Conservation (phyloP, 225 moss, liverwort and hornwort species). For the Rhytidiadelphus loreus region DNA sequence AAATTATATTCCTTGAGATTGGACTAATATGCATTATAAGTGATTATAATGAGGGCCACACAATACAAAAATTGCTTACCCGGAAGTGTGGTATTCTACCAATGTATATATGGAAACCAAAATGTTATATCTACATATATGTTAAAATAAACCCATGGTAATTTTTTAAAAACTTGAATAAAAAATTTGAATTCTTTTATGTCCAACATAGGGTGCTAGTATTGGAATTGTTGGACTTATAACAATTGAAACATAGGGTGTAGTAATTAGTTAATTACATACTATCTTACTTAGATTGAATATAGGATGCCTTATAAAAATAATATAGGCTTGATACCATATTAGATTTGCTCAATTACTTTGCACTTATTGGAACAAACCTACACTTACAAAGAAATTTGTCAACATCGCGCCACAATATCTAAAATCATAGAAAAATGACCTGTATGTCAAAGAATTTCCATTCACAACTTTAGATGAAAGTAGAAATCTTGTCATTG, state of each 20-base stretch:
- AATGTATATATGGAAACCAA: background rate
- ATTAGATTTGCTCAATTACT: background rate
- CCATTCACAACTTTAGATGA: no score
- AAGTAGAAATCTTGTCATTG: background rate
- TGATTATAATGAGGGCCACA: no score
- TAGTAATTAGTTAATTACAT: background rate
- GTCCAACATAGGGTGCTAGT: no score
- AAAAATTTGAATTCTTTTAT: background rate
- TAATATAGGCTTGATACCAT: background rate
- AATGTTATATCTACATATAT: background rate
- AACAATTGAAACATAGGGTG: background rate
- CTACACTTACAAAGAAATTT: background rate
- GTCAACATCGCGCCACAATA: background rate
- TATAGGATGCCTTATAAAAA: background rate
- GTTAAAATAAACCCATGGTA: background rate
- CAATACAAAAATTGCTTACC: no score
- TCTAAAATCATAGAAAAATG: background rate
- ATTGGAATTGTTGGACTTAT: background rate
- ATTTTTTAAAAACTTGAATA: background rate
- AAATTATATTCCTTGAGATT: no score
- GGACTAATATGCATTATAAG: no score
- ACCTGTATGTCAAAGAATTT: no score
- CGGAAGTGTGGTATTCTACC: background rate
- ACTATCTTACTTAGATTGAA: background rate
- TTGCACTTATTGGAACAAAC: background rate